These are phyloP conservation scores for Suillus subalutaceus DNA, from an alignment of 768 basidiomycete genomes.

Conservation along the genomic window DNA sequence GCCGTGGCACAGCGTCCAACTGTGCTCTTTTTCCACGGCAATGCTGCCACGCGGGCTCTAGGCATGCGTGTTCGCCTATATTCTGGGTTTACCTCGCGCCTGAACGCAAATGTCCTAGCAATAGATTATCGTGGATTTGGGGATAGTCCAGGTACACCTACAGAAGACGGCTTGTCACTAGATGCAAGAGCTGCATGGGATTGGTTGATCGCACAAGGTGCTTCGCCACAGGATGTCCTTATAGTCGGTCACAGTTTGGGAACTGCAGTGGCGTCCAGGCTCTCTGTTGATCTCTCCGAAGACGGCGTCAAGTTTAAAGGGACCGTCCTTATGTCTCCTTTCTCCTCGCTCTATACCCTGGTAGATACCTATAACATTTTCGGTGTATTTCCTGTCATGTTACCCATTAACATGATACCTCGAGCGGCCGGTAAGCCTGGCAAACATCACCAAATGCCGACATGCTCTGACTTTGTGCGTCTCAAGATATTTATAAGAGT, in stretches of 20 bases:
- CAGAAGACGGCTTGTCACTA: constrained; percentile 66
- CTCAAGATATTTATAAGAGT: constrained; percentile 53
- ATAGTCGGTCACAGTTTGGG: constrained; percentile 90
- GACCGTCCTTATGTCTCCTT: constrained; percentile 56
- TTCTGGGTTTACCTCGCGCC: constrained; percentile 61
- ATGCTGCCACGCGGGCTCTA: constrained; percentile 78
- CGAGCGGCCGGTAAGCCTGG: constrained; percentile 57
- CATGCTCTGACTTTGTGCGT: constrained; percentile 6
- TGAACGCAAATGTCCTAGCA: constrained; percentile 76
- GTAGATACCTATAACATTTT: constrained; percentile 70
- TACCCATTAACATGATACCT: constrained; percentile 69
- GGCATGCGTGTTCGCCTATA: constrained; percentile 70
- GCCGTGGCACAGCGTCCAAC: constrained; percentile 68
- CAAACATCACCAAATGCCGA: neutral
- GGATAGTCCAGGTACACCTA: constrained; percentile 81
- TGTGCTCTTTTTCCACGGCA: constrained; percentile 93
- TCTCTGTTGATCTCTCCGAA: constrained; percentile 49
- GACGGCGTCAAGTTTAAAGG: constrained; percentile 47
- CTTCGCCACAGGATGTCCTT: constrained; percentile 59
- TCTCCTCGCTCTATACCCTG: constrained; percentile 59
- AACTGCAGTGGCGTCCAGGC: constrained; percentile 69
- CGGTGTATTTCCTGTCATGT: constrained; percentile 69
- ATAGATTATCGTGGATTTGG: constrained; percentile 94
- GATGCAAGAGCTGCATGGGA: constrained; percentile 84
- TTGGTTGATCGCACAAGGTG: constrained; percentile 68